Evolutionary conservation across 2,329 filamentous ascomycete species (phyloP), one percentile per base, ranked within the genome.

Genomic region (Microsporum ferrugineum): DNA sequence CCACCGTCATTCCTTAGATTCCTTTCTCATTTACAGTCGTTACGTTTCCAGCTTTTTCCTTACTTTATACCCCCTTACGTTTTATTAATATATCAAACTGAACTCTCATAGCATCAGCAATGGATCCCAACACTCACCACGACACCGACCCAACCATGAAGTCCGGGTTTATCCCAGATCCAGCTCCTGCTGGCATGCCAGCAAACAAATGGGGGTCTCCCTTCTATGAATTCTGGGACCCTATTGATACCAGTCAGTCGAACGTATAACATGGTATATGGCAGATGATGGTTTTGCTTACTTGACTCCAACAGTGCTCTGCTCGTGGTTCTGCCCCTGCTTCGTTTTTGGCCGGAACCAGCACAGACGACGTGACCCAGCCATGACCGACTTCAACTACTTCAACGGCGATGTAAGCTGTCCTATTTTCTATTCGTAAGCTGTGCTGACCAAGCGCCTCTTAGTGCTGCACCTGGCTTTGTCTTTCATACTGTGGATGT

Each of bases 391-490:
- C n/a, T 56, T 39, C 23, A 39, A 8, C 53, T 56, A 39, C 53
- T 56, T 36, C 36, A 56, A 36, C 36, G 53, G 53, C n/a, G 53
- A 36, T 10, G 53, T 56, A 39, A 56, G 53, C 8, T 39, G 36
- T 2, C 10, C 10, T 14, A 2, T 23, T 39, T 23, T 14, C 12
- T 27, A 5, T 36, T 39, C n/a, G 2, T 36, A 23, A 23, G 12
- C 7, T 17, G 31, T 56, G 17, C 31, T 39, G 6, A 36, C 36
- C n/a, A 2, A 5, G 4, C 2, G 17, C n/a, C 31, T 39, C 23
- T 23, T 56, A 73, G 72, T 76, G 74, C 66, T 70, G 69, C 62
- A 67, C 70, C 33, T 76, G 68, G 68, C 66, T 65, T 58, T 66
- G 66, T 39, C 61, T 73, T 36, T 61, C 65, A 49, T 68, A 68